phyloP scores from a whole-genome alignment of 257 asterid genomes.

The Prunella vulgaris region DNA sequence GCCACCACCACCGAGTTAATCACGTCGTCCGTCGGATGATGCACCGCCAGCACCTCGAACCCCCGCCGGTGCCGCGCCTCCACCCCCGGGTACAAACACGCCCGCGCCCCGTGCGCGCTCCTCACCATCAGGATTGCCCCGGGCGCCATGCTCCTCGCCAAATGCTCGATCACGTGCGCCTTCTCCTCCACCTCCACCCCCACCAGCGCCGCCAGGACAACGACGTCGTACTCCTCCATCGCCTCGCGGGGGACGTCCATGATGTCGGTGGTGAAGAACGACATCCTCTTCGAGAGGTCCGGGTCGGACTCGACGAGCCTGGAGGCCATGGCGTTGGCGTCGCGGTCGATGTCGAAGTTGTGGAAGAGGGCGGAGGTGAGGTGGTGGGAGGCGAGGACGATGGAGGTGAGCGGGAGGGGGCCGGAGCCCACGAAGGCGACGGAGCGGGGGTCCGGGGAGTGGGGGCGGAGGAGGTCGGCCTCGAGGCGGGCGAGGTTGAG shows the following conservation, averaged over 20 bases:
- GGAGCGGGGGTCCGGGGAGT: slow-evolving; percentile 30
- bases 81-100: slow-evolving; percentile 74
- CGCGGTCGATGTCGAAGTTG: slow-evolving; percentile 65
- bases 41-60: slow-evolving; percentile 67
- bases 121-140: slow-evolving; percentile 78
- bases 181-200: slow-evolving; percentile 80
- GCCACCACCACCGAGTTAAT: slow-evolving; percentile 82
- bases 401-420: slow-evolving; percentile 88
- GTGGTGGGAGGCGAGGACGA: slow-evolving; percentile 66
- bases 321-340: slow-evolving; percentile 59
- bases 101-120: slow-evolving; percentile 91
- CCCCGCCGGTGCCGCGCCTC: slow-evolving; percentile 64
- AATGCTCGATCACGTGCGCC: slow-evolving; percentile 44
- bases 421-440: slow-evolving; percentile 85
- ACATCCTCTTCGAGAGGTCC: slow-evolving; percentile 52
- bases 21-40: slow-evolving; percentile 86
- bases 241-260: slow-evolving; percentile 45
- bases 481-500: slow-evolving; percentile 65
- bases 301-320: slow-evolving; percentile 47
- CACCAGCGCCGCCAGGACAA: slow-evolving; percentile 82
- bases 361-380: slow-evolving; percentile 47
- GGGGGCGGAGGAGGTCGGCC: slow-evolving; percentile 44
- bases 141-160: slow-evolving; percentile 56
- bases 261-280: slow-evolving; percentile 50
- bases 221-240: slow-evolving; percentile 58